Percentiles rank a stretch among this genome's conserved stretches.
phyloP scores from a whole-genome alignment of 2,329 filamentous ascomycete genomes.

The Cladosporium sp. region DNA sequence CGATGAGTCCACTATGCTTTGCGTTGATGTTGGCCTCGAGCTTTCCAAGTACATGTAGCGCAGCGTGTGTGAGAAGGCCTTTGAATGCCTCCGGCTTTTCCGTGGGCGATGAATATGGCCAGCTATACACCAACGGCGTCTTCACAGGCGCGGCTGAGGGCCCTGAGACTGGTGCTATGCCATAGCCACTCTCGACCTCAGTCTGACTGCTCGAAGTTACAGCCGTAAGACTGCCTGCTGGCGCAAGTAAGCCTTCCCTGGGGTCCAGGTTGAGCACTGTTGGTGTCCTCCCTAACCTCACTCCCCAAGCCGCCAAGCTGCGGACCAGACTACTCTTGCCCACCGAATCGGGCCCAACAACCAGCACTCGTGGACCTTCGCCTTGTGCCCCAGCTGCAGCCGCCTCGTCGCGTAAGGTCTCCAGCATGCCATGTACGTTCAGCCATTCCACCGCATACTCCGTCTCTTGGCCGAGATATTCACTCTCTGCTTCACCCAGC shows the following conservation, averaged over 20 bases:
- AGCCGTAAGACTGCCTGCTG: conserved; percentile 73
- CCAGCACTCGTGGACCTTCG: conserved; percentile 71
- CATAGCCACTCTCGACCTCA: conserved; percentile 80
- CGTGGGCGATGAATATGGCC: conserved; percentile 67
- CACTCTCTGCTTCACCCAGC: conserved; percentile 61
- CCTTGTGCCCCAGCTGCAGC: conserved; percentile 16
- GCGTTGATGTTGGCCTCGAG: conserved; percentile 70
- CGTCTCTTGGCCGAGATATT: conserved; percentile 72
- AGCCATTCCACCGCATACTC: conserved; percentile 68
- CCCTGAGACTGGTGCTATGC: conserved; percentile 83
- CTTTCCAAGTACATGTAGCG: conserved; percentile 70
- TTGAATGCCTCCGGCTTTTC: conserved; percentile 68
- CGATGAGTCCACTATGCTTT: conserved; percentile 70
- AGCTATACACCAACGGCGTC: conserved; percentile 85
- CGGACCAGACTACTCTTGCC: conserved; percentile 57
- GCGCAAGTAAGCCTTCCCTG: conserved; percentile 55
- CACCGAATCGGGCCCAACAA: conserved; percentile 70
- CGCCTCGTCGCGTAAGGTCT: conserved; percentile 63
- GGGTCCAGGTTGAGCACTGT: conserved; percentile 80
- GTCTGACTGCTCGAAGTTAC: conserved; percentile 83
- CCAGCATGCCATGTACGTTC: conserved; percentile 84
- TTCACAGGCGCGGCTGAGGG: conserved; percentile 86
- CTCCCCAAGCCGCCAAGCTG: conserved; percentile 71
- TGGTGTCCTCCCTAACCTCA: conserved; percentile 75
- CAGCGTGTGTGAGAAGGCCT: conserved; percentile 68